Conservation (phyloP, 148 eudicot genomes). For the Vaccinium darrowii region DNA sequence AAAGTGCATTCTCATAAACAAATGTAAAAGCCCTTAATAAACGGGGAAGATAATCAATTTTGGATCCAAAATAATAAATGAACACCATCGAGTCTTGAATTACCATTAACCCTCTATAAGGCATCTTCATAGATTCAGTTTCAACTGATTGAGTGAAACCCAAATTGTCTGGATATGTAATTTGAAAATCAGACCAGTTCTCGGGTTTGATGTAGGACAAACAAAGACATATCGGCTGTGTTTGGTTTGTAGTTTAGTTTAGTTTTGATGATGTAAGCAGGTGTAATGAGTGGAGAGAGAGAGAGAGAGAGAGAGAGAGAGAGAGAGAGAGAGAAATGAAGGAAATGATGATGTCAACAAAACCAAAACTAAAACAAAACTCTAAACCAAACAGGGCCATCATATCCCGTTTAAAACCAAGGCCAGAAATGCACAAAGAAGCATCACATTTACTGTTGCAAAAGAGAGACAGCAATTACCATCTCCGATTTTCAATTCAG, state of each 20-base stretch:
- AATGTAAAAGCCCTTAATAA: neutral
- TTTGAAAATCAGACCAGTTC: neutral
- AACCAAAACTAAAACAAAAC: too few species aligned
- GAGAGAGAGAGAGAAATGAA: too few species aligned
- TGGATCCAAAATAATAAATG: neutral
- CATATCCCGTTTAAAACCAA: neutral
- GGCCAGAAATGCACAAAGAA: neutral
- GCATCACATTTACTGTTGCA: neutral
- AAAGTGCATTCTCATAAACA: neutral
- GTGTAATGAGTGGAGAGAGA: too few species aligned
- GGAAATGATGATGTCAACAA: too few species aligned
- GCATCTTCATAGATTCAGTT: neutral
- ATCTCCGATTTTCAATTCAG: slow-evolving; percentile 72
- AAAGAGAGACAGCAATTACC: slow-evolving; percentile 26
- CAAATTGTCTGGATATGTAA: neutral
- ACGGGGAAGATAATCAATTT: neutral
- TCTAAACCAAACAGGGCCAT: too few species aligned
- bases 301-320: too few species aligned
- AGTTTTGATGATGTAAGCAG: too few species aligned
- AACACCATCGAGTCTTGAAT: neutral
- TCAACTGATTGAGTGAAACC: neutral
- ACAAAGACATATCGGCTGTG: neutral
- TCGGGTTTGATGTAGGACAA: neutral
- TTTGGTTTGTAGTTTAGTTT: too few species aligned
- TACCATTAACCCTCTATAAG: neutral